A percentile compares a stretch with the other conserved stretches of the same genome.
These are phyloP conservation scores for Colletotrichum karsti DNA, from an alignment of 2,329 filamentous ascomycete species.

Conservation along the genomic window DNA sequence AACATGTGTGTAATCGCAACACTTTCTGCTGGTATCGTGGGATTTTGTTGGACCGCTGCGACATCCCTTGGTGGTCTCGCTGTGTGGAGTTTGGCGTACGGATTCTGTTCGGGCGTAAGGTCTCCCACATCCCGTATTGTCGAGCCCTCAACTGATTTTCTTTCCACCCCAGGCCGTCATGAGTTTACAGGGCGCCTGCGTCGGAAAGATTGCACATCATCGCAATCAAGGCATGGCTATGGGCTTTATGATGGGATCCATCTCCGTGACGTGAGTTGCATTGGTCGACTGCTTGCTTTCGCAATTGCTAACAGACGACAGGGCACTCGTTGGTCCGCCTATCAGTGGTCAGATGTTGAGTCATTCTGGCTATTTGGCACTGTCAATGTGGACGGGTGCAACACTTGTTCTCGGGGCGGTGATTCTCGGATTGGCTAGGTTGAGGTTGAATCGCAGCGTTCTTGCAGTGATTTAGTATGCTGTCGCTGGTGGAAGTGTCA, in stretches of 20 bases:
- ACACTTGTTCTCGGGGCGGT: slow-evolving; percentile 40
- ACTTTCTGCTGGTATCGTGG: slow-evolving; percentile 44
- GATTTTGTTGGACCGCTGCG: slow-evolving; percentile 53
- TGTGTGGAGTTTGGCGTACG: slow-evolving; percentile 53
- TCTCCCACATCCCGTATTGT: fast-evolving
- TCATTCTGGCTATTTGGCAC: slow-evolving; percentile 47
- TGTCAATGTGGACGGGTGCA: slow-evolving; percentile 47
- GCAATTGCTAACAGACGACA: slow-evolving; percentile 11
- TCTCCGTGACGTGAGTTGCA: slow-evolving; percentile 48
- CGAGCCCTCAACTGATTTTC: not conserved
- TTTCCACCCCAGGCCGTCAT: slow-evolving; percentile 48
- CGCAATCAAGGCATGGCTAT: slow-evolving; percentile 49
- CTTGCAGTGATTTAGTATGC: not conserved
- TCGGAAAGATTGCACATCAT: slow-evolving; percentile 47
- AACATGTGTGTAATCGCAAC: slow-evolving; percentile 43
- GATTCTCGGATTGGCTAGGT: slow-evolving; percentile 32
- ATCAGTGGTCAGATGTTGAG: slow-evolving; percentile 48
- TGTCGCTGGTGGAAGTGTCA: no score
- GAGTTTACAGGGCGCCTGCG: slow-evolving; percentile 55
- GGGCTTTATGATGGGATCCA: slow-evolving; percentile 48
- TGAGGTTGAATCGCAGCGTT: not conserved
- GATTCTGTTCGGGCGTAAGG: slow-evolving; percentile 53
- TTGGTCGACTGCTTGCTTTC: no score
- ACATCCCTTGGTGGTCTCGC: slow-evolving; percentile 51
- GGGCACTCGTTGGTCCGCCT: slow-evolving; percentile 48